A percentile compares a stretch with the other conserved stretches of the same genome.
These are phyloP conservation scores for Lipomyces chichibuensis DNA, from an alignment of 805 yeast species.

Conservation along the genomic window DNA sequence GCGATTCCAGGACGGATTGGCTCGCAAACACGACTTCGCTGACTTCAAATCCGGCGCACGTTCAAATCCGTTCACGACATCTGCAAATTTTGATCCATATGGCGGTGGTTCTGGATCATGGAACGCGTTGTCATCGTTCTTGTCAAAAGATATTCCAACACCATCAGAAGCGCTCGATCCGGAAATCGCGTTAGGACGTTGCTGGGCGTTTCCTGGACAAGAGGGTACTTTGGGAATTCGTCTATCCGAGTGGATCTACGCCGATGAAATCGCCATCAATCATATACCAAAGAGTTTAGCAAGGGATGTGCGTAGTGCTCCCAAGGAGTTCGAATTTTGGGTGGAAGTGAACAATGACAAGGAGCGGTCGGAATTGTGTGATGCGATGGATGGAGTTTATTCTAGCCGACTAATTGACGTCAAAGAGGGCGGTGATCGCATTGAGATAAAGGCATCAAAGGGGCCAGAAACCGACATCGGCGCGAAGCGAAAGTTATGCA, in stretches of 20 bases:
- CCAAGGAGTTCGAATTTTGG: constrained; percentile 41
- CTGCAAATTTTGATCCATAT: constrained; percentile 33
- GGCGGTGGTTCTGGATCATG: constrained; percentile 6
- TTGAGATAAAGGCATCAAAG: constrained; percentile 7
- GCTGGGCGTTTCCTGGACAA: constrained; percentile 45
- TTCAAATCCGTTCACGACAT: constrained; percentile 37
- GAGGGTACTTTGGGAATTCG: constrained; percentile 40
- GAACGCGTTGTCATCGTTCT: constrained; percentile 19
- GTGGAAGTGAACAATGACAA: constrained; percentile 33
- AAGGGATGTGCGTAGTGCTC: constrained; percentile 39
- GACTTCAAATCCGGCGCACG: constrained; percentile 38
- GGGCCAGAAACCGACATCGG: neutral
- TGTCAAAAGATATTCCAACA: constrained; percentile 9
- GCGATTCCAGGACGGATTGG: constrained; percentile 21
- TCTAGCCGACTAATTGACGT: neutral
- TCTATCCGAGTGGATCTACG: constrained; percentile 36
- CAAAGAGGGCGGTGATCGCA: constrained; percentile 1
- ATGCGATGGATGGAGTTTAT: constrained; percentile 4
- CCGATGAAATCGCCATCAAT: constrained; percentile 39
- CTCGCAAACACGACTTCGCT: constrained; percentile 31
- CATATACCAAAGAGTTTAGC: constrained; percentile 39
- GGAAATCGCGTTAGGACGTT: constrained; percentile 38
- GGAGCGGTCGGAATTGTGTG: constrained; percentile 14
- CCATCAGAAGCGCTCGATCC: constrained; percentile 33
- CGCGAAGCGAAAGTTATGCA: neutral